Percentiles rank a stretch among this genome's conserved stretches.
phyloP scores from a whole-genome alignment of 805 yeast genomes.

The Hermanozyma aechmeae region DNA sequence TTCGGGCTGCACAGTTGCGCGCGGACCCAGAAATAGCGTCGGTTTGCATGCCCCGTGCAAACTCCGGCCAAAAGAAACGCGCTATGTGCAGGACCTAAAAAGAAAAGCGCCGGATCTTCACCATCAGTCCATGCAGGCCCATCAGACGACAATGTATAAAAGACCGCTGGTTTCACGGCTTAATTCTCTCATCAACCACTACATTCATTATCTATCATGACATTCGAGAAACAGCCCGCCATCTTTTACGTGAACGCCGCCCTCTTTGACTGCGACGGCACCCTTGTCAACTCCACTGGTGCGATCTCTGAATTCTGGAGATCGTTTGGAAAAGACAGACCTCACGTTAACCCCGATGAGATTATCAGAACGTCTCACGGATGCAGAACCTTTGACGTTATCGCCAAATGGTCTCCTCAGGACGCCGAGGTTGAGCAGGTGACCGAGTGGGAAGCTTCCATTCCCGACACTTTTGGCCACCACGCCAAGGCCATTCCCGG shows the following conservation, averaged over 20 bases:
- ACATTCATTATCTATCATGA: conserved; percentile 7
- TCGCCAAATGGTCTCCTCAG: conserved; percentile 66
- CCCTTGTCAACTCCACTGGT: conserved; percentile 73
- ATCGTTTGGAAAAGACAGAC: conserved; percentile 57
- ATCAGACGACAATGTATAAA: too few species aligned
- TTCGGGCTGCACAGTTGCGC: too few species aligned
- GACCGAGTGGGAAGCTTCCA: conserved; percentile 56
- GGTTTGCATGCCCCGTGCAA: too few species aligned
- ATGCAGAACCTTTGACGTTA: conserved; percentile 72
- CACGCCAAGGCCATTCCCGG: conserved; percentile 72
- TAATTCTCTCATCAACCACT: too few species aligned
- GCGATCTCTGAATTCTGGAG: conserved; percentile 82
- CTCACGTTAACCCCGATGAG: conserved; percentile 60
- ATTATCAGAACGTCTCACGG: conserved; percentile 75
- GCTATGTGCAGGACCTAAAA: too few species aligned
- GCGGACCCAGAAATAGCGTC: too few species aligned
- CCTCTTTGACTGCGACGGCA: conserved; percentile 82
- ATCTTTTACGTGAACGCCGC: conserved; percentile 35
- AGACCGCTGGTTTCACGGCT: too few species aligned
- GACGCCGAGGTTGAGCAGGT: conserved; percentile 59
- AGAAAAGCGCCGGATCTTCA: too few species aligned
- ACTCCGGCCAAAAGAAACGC: too few species aligned
- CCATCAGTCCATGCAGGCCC: too few species aligned
- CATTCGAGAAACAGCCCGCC: conserved; percentile 29
- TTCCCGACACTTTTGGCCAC: conserved; percentile 65